phyloP scores from a whole-genome alignment of 345 rosid species.

The Physaria fendleri region DNA sequence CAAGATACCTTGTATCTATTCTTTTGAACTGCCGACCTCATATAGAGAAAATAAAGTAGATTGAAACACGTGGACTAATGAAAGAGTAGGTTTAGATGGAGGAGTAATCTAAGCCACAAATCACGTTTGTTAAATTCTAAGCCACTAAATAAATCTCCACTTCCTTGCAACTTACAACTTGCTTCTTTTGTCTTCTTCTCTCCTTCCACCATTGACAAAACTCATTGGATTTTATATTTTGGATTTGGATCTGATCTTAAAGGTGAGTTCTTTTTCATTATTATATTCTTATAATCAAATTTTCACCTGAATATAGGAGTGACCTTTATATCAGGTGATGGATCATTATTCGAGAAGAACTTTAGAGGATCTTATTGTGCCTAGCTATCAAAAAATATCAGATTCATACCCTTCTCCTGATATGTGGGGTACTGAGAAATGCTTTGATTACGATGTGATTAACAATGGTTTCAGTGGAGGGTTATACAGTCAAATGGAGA shows the following conservation, averaged over 20 bases:
- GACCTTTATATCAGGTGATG: too few relatives aligned
- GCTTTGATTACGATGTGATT: conserved; percentile 28
- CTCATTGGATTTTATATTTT: too few relatives aligned
- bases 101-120: conserved; percentile 23
- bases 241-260: conserved; percentile 8
- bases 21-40: conserved; percentile 13
- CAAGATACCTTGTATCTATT: too few relatives aligned
- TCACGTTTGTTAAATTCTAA: conserved; percentile 5
- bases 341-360: conserved; percentile 25
- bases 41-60: conserved; percentile 19
- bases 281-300: too few relatives aligned
- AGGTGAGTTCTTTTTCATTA: conserved; percentile 11
- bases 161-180: too few relatives aligned
- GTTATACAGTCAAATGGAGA: conserved; percentile 23
- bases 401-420: conserved; percentile 29
- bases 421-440: conserved; percentile 21
- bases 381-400: conserved; percentile 28
- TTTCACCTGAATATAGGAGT: too few relatives aligned
- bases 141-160: conserved; percentile 22
- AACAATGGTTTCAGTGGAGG: conserved; percentile 34
- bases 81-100: conserved; percentile 28
- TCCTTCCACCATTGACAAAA: too few relatives aligned
- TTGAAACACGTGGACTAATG: conserved; percentile 29
- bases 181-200: background rate
- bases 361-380: conserved; percentile 27